Evolutionary conservation across 2,329 filamentous ascomycete species (phyloP), one percentile per base, ranked within the genome.

Genomic region (Fusarium sp.): DNA sequence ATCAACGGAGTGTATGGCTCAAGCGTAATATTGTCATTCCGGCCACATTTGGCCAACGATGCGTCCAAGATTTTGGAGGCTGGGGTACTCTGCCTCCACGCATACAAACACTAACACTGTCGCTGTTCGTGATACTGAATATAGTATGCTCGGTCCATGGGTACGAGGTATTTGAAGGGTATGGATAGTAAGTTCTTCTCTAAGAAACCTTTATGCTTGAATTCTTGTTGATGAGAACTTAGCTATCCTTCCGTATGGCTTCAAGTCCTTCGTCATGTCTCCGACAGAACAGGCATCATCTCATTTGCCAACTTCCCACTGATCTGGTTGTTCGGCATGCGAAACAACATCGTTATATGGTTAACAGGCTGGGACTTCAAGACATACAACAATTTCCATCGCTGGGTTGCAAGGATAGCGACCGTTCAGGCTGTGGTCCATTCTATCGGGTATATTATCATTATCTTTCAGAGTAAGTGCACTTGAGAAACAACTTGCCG

Each of bases 361-460:
- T 76, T 89, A 2, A 92, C 91, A 0, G 90, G 90, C 0, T 92
- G 90, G 90, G 88, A 87, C n/a, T 92, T 90, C 73, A 84, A 85
- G 5, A 89, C 88, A 0, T 92, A 88, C 73, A 92, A 88, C 72
- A 84, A 88, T 40, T 91, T 92, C 56, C 91, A 92, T 76, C 86
- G 90, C 2, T 90, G 89, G 83, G 82, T 90, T 5, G 90, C 90
- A 0, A 83, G 90, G 25, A 82, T 91, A 6, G 84, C 88, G 6
- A 89, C 89, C 0, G 58, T 89, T 0, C 84, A 91, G 69, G 90
- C 88, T 6, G 81, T 91, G 2, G 76, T 90, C 0, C 91, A 93
- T 73, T 90, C 89, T 0, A 60, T 90, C 6, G 84, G 85, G 1
- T 92, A 91, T 61, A 84, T 86, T 2, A 0, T 69, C 84, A 5